Base-by-base conservation (phyloP, 345 rosid genomes). In the Lepidium sativum region DNA sequence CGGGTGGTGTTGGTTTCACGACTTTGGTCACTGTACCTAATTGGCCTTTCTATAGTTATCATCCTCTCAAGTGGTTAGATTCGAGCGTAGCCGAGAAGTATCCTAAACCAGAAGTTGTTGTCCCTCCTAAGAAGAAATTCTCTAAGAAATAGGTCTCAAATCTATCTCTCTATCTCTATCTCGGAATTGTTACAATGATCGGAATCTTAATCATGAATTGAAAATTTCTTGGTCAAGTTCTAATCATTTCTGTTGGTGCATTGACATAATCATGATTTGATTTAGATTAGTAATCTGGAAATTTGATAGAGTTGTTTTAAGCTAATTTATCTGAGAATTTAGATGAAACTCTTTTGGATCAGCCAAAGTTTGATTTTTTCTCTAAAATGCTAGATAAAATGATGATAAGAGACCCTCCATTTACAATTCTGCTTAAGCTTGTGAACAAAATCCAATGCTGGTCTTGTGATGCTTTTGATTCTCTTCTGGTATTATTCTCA, bases 1-100 rank as follows among this genome's bases (percentile, higher is more conserved):
- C 89, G 0, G 89, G 86, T 3, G 98, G 97, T 0, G 92, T 87
- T 63, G 72, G 74, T 31, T 68, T 89, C 53, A 85, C 96, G 65
- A 56, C 86, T 5, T 29, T 92, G 80, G 49, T 84, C 29, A 85
- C 92, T 1, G 67, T 92, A 68, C 98, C 98, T 1, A 84, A 85
- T 73, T 92, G 98, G 98, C 95, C 91, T 16, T 81, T 80, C 79
- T 92, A 83, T 77, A 86, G 86, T 39, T 79, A 81, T 57, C 82
- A 87, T 44, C 88, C 87, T 29, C 98, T 89, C 61, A 75, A 71
- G 14, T 92, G 95, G 98, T 57, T 89, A 70, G 95, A 92, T 63
- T 82, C 91, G 4, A 69, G 75, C 13, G 95, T 82, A 52, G 92
- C 83, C 1, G 96, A 86, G 65, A 86, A 86, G 79, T 80, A 88